Conservation (phyloP, 1,284 basidiomycete species). For the Meira nashicola region DNA sequence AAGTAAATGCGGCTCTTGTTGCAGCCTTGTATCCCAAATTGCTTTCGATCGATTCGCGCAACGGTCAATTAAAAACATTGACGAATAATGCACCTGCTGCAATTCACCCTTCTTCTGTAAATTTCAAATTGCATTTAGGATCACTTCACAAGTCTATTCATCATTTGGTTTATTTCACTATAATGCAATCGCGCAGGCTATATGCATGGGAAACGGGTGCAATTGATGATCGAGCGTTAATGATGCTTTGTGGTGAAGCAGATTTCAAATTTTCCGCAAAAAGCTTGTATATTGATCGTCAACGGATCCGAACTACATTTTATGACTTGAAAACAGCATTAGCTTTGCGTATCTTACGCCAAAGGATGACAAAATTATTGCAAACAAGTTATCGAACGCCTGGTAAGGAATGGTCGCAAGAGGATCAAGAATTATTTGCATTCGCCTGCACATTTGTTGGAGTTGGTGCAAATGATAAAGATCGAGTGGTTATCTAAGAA, state of each 20-base stretch:
- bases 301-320: constrained; percentile 68
- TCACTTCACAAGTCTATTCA: constrained; percentile 17
- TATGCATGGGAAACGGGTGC: constrained; percentile 95
- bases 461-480: constrained; percentile 36
- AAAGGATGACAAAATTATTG: constrained; percentile 64
- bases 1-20: constrained; percentile 76
- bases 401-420: constrained; percentile 62
- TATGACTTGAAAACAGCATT: constrained; percentile 65
- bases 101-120: constrained; percentile 68
- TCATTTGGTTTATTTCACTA: constrained; percentile 28
- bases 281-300: constrained; percentile 75
- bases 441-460: constrained; percentile 54
- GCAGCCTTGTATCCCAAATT: constrained; percentile 91
- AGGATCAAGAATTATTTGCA: constrained; percentile 64
- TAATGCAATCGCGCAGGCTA: constrained; percentile 81
- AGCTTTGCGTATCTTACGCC: constrained; percentile 75
- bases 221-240: constrained; percentile 74
- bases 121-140: constrained; percentile 52
- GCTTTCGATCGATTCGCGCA: constrained; percentile 63
- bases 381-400: constrained; percentile 55
- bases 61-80: constrained; percentile 69
- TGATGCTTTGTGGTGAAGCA: constrained; percentile 82
- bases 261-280: constrained; percentile 80
- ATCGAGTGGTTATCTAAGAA: constrained; percentile 16
- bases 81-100: constrained; percentile 75